These are phyloP conservation scores for Zymoseptoria passerinii DNA, from an alignment of 2,329 filamentous ascomycete species.

Conservation along the genomic window DNA sequence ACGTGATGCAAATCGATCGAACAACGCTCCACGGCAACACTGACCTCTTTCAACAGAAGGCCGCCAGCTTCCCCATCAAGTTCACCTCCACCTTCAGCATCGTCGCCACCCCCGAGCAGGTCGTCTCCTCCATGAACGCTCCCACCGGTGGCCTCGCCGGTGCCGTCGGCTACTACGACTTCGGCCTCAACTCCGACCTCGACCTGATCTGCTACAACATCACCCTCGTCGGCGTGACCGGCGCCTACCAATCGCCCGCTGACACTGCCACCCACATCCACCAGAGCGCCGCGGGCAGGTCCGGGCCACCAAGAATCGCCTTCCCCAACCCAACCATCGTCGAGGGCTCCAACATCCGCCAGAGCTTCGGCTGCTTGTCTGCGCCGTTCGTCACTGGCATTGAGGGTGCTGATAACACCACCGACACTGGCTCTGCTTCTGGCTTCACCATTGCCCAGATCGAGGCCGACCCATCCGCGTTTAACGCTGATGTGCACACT, in stretches of 20 bases:
- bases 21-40: not conserved
- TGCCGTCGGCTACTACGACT: conserved; percentile 43
- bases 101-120: conserved; percentile 43
- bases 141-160: conserved; percentile 27
- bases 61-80: conserved; percentile 11
- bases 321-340: conserved; percentile 41
- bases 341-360: conserved; percentile 31
- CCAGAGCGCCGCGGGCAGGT: conserved; percentile 38
- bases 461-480: conserved; percentile 42
- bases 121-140: conserved; percentile 2
- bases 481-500: conserved; percentile 49
- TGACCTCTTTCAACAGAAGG: not conserved
- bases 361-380: conserved; percentile 36
- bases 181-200: conserved; percentile 43
- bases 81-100: conserved; percentile 46
- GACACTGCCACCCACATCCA: conserved; percentile 50
- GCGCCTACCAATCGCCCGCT: conserved; percentile 45
- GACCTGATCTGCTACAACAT: conserved; percentile 45
- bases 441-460: conserved; percentile 46
- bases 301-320: conserved; percentile 46
- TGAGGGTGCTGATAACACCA: conserved; percentile 23
- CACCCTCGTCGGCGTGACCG: conserved; percentile 42
- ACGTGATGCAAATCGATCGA: not conserved
- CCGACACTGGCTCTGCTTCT: conserved; percentile 34
- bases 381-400: conserved; percentile 41